Evolutionary conservation across 345 rosid genomes (phyloP), one percentile per base, ranked within the genome.

Genomic region (Camelina sativa): DNA sequence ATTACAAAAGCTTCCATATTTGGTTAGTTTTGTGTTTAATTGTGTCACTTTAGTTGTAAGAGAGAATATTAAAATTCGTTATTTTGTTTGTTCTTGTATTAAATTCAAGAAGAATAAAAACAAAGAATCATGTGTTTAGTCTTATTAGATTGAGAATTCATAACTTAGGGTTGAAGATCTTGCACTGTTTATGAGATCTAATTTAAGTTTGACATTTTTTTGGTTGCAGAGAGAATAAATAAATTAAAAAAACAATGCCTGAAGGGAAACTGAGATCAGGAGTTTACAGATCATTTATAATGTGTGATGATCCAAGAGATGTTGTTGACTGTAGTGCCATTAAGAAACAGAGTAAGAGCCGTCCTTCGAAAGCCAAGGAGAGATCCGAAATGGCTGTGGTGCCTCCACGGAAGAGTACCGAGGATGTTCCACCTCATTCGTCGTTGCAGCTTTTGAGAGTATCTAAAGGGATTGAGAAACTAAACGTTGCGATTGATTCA

Each of bases 281-380:
- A 67, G 89, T 80, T 58, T 95, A 89, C 72, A 90, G 91, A 86
- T 82, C 98, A 69, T 93, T 94, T 62, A 81, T 90, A 78, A 85
- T 84, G 28, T 94, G 98, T 70, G 89, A 87, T 78, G 98, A 91
- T 86, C 86, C 97, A 30, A 85, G 83, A 77, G 97, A 92, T 53
- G 93, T 90, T 47, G 92, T 91, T 5, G 97, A 94, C 61, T 85
- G 89, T 79, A 86, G 92, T 82, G 79, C 87, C 41, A 79, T 90
- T 51, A 89, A 87, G 83, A 90, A 74, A 83, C 84, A 85, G 82
- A 85, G 67, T 20, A 76, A 82, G 77, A 65, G 55, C 17, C 76
- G 50, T 51, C 19, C 69, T 41, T 72, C 19, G 0, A 50, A 74
- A 72, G 34, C 82, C 4, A 59, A 73, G 62, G 81, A 79, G 20